A percentile compares a stretch with the other conserved stretches of the same genome.
These are phyloP conservation scores for Leishmania arabica DNA, from an alignment of 208 protist genomes.

Conservation along the genomic window DNA sequence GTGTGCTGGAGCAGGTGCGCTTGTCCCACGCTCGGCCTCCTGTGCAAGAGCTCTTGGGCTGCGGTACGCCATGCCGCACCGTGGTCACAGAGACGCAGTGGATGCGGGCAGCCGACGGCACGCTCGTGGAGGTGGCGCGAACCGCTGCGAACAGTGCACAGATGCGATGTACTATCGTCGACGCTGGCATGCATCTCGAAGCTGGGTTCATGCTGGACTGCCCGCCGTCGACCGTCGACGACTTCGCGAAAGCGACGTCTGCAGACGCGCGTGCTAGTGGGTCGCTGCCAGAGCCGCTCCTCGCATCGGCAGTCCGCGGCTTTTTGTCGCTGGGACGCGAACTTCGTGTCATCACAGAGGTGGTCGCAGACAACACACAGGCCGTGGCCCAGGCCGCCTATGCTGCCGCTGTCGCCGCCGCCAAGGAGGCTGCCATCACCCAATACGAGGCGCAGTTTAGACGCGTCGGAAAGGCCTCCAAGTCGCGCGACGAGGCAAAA, in stretches of 20 bases:
- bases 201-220: slow-evolving; percentile 57
- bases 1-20: slow-evolving; percentile 54
- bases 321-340: slow-evolving; percentile 39
- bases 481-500: slow-evolving; percentile 34
- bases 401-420: slow-evolving; percentile 42
- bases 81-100: slow-evolving; percentile 63
- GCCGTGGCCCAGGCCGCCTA: slow-evolving; percentile 51
- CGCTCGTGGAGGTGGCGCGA: slow-evolving; percentile 57
- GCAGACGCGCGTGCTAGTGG: not conserved
- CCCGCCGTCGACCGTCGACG: not conserved
- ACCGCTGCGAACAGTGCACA: slow-evolving; percentile 63
- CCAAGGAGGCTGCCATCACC: slow-evolving; percentile 47
- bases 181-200: slow-evolving; percentile 16
- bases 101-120: slow-evolving; percentile 65
- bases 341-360: slow-evolving; percentile 54
- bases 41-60: slow-evolving; percentile 44
- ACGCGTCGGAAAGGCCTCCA: slow-evolving; percentile 16
- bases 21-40: slow-evolving; percentile 13
- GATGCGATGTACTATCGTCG: slow-evolving; percentile 42
- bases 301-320: slow-evolving; percentile 48
- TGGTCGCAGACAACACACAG: slow-evolving; percentile 62
- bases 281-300: slow-evolving; percentile 16
- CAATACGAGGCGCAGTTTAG: slow-evolving; percentile 60
- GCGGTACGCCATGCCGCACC: slow-evolving; percentile 34
- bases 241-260: not conserved